Base-by-base conservation (phyloP, 495 filamentous ascomycete species). In the Halenospora varia region DNA sequence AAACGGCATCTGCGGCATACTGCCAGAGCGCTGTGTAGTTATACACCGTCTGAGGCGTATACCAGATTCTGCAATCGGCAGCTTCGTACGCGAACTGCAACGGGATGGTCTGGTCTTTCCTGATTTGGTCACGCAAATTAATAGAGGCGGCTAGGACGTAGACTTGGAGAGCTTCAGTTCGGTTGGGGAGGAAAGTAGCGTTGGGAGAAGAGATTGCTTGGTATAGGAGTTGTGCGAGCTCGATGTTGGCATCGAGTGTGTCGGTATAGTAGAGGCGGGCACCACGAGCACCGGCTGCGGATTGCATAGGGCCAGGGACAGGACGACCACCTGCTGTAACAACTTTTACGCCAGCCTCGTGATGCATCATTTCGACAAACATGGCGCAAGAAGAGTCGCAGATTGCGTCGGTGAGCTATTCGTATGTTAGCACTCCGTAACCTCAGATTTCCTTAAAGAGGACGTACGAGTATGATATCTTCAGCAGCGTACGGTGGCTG, bases 41-140 rank as follows among this genome's bases (percentile, higher is more conserved):
- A 42, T 66, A 69, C 15, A 79, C 51, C 60, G 76, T 81, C 42
- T 69, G 62, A 1, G 67, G 58, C 1, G 80, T 82, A 60, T 78
- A 82, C 59, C 78, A 82, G 56, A 82, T 71, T 8, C 78, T 66
- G 67, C 81, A 83, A 56, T 78, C 71, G 15, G 80, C 77, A 9
- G 78, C 66, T 55, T 80, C 72, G 62, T 80, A 77, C 10, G 70
- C 49, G 66, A 82, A 82, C 57, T 84, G 81, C 11, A 82, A 62
- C 2, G 80, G 79, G 0, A 68, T 72, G 1, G 48, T 53, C 22
- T 57, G 45, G 25, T 35, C 24, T 40, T 63, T 49, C 20, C 70
- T 69, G 46, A 77, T 56, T 48, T 72, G 66, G 49, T 76, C 74
- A 19, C 71, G 67, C 23, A 76, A 64, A 50, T 76, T 77, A 57